Conservation (phyloP, 495 filamentous ascomycete genomes). For the Aspergillus panamensis region DNA sequence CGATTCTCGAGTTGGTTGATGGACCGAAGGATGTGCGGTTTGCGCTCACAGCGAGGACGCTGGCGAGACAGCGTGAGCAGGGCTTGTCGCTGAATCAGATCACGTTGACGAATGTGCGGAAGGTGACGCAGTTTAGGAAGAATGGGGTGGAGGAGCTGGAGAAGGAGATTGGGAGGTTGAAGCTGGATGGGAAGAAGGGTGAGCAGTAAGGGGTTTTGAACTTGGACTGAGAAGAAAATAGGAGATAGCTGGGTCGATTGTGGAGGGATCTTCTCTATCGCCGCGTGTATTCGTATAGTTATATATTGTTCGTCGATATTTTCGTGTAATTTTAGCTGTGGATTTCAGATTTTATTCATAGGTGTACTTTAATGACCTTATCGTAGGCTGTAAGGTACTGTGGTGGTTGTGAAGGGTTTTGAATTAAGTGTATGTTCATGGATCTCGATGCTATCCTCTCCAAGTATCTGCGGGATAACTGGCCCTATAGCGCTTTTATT, state of each 20-base stretch:
- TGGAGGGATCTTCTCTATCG: background rate
- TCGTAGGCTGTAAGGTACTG: too few relatives aligned
- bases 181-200: slow-evolving; percentile 17
- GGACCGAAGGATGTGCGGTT: slow-evolving; percentile 94
- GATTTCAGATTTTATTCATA: background rate
- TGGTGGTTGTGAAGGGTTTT: background rate
- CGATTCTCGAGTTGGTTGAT: slow-evolving; percentile 95
- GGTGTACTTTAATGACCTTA: too few relatives aligned
- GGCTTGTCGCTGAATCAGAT: slow-evolving; percentile 56
- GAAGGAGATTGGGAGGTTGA: slow-evolving; percentile 62
- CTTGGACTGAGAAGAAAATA: too few relatives aligned
- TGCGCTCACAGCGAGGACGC: slow-evolving; percentile 77
- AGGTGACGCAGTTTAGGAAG: slow-evolving; percentile 77
- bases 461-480: background rate
- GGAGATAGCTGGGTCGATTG: too few relatives aligned
- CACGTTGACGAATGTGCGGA: slow-evolving; percentile 72
- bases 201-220: background rate
- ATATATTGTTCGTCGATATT: slow-evolving; percentile 2
- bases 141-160: slow-evolving; percentile 66
- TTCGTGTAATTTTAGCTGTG: slow-evolving; percentile 23
- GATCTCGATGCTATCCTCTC: background rate
- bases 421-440: slow-evolving; percentile 2
- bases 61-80: slow-evolving; percentile 59
- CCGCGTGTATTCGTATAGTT: background rate
- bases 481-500: background rate